Conservation (phyloP, 2,329 filamentous ascomycete genomes). For the Hypoxylon sp. region DNA sequence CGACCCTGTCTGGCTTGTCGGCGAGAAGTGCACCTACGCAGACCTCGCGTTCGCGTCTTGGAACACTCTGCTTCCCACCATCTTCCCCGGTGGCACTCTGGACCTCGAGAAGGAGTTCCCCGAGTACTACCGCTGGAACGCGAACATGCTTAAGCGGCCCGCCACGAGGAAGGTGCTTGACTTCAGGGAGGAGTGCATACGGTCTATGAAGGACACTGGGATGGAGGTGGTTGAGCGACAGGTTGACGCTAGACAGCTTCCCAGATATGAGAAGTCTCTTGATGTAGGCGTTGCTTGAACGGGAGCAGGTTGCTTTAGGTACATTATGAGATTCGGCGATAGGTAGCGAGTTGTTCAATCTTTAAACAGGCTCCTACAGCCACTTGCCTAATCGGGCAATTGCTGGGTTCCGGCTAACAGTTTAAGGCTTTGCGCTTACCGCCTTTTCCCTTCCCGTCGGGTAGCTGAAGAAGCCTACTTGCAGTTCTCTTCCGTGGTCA, state of each 20-base stretch:
- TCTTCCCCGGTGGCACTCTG: constrained; percentile 20
- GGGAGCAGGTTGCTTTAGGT: too few relatives aligned
- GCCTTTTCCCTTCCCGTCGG: constrained; percentile 8
- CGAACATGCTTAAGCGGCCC: constrained; percentile 19
- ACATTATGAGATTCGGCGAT: not conserved
- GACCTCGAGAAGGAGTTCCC: constrained; percentile 34
- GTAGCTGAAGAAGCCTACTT: constrained; percentile 2
- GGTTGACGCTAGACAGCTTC: constrained; percentile 26
- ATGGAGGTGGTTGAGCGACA: constrained; percentile 20
- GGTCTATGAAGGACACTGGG: constrained; percentile 34
- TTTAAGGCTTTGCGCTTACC: constrained; percentile 18
- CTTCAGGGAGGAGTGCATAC: constrained; percentile 35
- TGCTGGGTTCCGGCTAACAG: not conserved
- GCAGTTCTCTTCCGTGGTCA: not conserved
- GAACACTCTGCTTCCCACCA: constrained; percentile 29
- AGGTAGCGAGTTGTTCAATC: not conserved
- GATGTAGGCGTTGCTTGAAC: constrained; percentile 10
- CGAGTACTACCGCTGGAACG: constrained; percentile 33
- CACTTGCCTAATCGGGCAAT: constrained; percentile 23
- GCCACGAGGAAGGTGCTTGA: constrained; percentile 36
- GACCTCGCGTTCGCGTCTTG: constrained; percentile 44
- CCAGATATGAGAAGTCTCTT: constrained; percentile 17
- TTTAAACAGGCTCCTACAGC: not conserved
- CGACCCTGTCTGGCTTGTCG: constrained; percentile 43
- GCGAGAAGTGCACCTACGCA: constrained; percentile 42